Conservation (phyloP, 1,284 basidiomycete species). For the Moesziomyces sp. region DNA sequence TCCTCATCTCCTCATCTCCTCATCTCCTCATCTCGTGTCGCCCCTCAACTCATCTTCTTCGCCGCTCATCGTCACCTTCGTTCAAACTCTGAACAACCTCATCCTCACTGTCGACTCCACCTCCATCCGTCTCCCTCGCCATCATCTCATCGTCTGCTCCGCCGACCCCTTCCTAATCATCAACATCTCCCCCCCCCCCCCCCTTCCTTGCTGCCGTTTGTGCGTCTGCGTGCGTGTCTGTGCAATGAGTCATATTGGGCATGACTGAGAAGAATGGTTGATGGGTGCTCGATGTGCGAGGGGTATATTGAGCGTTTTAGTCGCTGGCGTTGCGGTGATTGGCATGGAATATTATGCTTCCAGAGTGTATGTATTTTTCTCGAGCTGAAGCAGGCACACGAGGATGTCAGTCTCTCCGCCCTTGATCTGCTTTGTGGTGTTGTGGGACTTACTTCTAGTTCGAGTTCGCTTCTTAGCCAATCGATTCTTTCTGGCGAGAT, state of each 20-base stretch:
- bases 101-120: conserved; percentile 4
- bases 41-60: not conserved
- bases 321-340: too few relatives aligned
- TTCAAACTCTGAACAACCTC: not conserved
- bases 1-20: too few relatives aligned
- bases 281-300: not conserved
- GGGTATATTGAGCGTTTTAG: too few relatives aligned
- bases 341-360: conserved; percentile 25
- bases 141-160: not conserved
- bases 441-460: conserved; percentile 75
- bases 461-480: conserved; percentile 77
- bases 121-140: not conserved
- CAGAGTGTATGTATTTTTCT: conserved; percentile 63
- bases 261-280: not conserved
- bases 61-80: not conserved
- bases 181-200: not conserved
- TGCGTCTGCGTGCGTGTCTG: not conserved
- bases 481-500: conserved; percentile 84
- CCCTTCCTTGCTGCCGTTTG: not conserved
- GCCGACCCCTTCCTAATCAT: not conserved
- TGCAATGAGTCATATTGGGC: not conserved
- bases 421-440: not conserved
- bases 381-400: conserved; percentile 34
- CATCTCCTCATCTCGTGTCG: too few relatives aligned
- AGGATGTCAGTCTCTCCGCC: not conserved